phyloP scores from a whole-genome alignment of 1,139 yeast genomes.

The Candida glucosophila region DNA sequence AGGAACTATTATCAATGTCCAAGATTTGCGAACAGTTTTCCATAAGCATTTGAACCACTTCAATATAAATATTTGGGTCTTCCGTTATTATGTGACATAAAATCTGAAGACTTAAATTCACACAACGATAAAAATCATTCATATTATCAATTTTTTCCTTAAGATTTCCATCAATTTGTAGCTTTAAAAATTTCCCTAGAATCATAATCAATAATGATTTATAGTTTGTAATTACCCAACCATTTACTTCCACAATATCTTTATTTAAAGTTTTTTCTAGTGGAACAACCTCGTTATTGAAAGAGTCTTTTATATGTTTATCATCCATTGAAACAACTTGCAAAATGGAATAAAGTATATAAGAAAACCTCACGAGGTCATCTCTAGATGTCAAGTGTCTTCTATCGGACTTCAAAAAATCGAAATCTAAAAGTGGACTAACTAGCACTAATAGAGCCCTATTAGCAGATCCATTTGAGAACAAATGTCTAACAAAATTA shows the following conservation, averaged over 20 bases:
- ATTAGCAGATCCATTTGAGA: conserved; percentile 48
- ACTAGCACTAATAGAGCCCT: conserved; percentile 51
- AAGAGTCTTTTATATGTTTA: conserved; percentile 32
- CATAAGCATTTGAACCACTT: conserved; percentile 23
- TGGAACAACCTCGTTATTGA: conserved; percentile 49
- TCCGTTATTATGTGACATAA: conserved; percentile 45
- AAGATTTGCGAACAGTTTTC: conserved; percentile 20
- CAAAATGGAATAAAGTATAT: conserved; percentile 44
- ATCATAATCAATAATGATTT: conserved; percentile 44
- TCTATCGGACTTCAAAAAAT: conserved; percentile 17
- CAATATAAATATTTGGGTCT: conserved; percentile 41
- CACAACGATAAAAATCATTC: conserved; percentile 19
- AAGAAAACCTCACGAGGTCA: conserved; percentile 53
- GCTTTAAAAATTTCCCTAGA: conserved; percentile 33
- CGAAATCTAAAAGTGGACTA: conserved; percentile 38
- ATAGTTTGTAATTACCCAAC: conserved; percentile 56
- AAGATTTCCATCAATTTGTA: conserved; percentile 20
- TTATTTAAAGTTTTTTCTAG: conserved; percentile 37
- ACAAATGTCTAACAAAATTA: conserved; percentile 48
- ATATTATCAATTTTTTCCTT: conserved; percentile 11
- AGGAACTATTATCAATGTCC: too few species aligned
- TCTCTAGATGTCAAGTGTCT: conserved; percentile 21
- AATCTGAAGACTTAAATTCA: conserved; percentile 28
- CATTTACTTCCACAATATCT: conserved; percentile 24
- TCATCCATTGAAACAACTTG: conserved; percentile 41